Base-by-base conservation (phyloP, 2,329 filamentous ascomycete species). In the Apiospora pterosperma region DNA sequence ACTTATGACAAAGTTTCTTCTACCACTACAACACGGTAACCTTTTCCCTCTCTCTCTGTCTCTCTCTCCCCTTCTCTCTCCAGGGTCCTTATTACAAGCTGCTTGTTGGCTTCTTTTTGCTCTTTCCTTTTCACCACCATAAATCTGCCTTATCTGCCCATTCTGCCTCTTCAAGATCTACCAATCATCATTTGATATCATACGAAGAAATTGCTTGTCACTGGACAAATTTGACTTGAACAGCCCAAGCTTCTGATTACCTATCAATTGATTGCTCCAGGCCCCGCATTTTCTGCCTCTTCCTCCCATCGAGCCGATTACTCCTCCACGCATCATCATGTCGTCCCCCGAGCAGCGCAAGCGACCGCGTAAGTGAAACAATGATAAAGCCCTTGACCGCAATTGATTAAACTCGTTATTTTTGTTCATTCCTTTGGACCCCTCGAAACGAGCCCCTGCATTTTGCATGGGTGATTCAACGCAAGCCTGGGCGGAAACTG, bases 301-400 rank as follows among this genome's bases (percentile, higher is more conserved):
- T 34, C 44, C 41, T 34, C 25, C 44, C 21, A 44, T 21, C 11
- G 7, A n/a, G 23, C 25, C 44, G 16, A 52, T n/a, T 42, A 36
- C 36, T 59, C 16, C 58, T 59, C 58, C 44, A 34, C 39, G 23
- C 61, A 39, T 31, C 61, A 58, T 55, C 34, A 55, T 58, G 65
- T 58, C 62, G 38, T 66, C 65, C 39, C 65, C 65, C 41, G 69
- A 70, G 59, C 69, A 68, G 59, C 72, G 72, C 41, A 75, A 75
- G 65, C 70, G 73, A 63, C 72, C 70, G 65, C 70, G 73, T 75
- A 73, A 71, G 73, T 75, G 44, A 4, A 16, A 36, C 28, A 34
- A 23, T 8, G 21, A 52, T 7, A 25, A 31, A 28, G 3, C 5
- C 21, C 10, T 52, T 7, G 38, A 41, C 38, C n/a, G 14, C 21